Conservation (phyloP, 805 yeast species). For the Metschnikowia similis region DNA sequence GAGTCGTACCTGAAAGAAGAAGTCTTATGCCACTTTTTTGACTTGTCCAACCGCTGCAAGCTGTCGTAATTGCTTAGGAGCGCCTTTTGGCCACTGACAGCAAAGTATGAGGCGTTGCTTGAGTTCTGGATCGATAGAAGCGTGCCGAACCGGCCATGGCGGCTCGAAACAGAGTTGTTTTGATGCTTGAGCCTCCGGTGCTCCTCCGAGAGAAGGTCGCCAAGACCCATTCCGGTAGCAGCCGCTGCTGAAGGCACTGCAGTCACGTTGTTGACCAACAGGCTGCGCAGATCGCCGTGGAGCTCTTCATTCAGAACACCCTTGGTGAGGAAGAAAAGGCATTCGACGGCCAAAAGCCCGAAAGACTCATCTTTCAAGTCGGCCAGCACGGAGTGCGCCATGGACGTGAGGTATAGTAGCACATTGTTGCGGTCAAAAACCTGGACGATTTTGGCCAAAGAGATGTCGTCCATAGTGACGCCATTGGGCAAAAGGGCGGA, state of each 20-base stretch:
- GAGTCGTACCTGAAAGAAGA: constrained; percentile 37
- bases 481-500: constrained; percentile 51
- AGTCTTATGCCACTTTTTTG: constrained; percentile 60
- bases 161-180: constrained; percentile 50
- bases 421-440: constrained; percentile 70
- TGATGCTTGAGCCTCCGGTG: constrained; percentile 46
- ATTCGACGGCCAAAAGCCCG: constrained; percentile 63
- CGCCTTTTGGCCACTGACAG: constrained; percentile 70
- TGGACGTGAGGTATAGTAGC: constrained; percentile 64
- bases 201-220: constrained; percentile 59
- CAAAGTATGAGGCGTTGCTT: constrained; percentile 55
- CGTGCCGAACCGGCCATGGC: constrained; percentile 93
- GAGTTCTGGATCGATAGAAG: constrained; percentile 62
- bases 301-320: constrained; percentile 35
- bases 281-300: neutral
- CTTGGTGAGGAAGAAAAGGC: constrained; percentile 57
- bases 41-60: constrained; percentile 59
- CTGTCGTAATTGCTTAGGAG: constrained; percentile 48
- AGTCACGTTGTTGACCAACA: constrained; percentile 1
- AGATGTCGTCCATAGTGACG: constrained; percentile 61
- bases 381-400: constrained; percentile 58
- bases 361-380: constrained; percentile 62
- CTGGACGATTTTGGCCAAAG: constrained; percentile 51
- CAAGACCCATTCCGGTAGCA: constrained; percentile 39
- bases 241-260: constrained; percentile 21